Percentiles rank a stretch among this genome's conserved stretches.
Evolutionary conservation across 2,329 filamentous ascomycete species (phyloP).

Genomic region (Botrytis tulipae): DNA sequence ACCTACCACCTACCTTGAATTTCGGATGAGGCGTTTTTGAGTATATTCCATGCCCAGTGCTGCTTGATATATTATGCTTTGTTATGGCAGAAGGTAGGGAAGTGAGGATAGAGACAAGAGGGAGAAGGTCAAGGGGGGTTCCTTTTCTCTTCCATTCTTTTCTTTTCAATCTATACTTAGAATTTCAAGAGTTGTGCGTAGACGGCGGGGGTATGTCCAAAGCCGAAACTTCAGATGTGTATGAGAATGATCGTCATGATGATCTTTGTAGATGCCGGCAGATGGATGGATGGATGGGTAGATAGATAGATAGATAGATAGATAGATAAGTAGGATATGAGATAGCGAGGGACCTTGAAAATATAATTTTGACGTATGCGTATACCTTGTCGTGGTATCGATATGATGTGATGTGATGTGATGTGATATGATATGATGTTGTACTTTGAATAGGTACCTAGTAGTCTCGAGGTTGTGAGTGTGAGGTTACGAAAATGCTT

Average conservation of each 20-base stretch:
- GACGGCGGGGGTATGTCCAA: background rate
- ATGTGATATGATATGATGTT: background rate
- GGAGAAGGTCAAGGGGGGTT: background rate
- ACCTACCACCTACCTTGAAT: background rate
- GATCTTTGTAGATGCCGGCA: background rate
- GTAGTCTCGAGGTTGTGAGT: no score
- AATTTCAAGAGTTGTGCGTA: background rate
- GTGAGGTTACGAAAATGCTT: background rate
- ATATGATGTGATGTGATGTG: background rate
- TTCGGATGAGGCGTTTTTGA: background rate
- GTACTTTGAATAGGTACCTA: background rate
- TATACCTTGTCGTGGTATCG: background rate
- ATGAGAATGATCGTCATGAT: background rate
- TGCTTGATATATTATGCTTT: background rate
- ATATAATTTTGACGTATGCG: background rate
- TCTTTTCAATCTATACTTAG: background rate
- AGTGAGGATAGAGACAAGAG: background rate
- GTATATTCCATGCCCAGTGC: background rate
- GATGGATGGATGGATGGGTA: background rate
- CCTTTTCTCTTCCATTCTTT: background rate
- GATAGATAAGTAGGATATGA: background rate
- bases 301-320: background rate
- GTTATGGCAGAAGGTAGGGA: background rate
- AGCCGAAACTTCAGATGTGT: background rate
- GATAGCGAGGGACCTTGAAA: background rate